A percentile compares a stretch with the other conserved stretches of the same genome.
These are phyloP conservation scores for Saturnispora dispora DNA, from an alignment of 805 yeast species.

Conservation along the genomic window DNA sequence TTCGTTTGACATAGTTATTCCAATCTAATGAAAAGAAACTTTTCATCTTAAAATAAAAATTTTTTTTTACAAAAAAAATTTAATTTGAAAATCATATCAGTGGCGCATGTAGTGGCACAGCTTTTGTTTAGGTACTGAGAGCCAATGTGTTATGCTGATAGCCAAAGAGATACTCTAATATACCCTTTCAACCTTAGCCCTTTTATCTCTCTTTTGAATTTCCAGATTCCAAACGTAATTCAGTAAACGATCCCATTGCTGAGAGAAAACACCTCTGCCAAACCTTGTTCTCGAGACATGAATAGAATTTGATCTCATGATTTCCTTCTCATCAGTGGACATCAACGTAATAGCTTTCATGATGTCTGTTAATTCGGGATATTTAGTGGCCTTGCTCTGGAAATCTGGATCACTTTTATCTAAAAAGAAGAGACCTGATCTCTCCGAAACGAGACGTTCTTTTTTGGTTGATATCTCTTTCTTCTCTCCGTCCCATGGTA, in stretches of 20 bases:
- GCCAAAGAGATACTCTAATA: slow-evolving; percentile 13
- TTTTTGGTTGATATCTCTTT: slow-evolving; percentile 16
- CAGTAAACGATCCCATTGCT: slow-evolving; percentile 17
- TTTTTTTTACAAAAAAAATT: background rate
- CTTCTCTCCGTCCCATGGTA: slow-evolving; percentile 35
- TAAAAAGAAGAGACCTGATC: slow-evolving; percentile 75
- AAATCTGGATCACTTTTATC: slow-evolving; percentile 63
- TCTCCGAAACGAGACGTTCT: slow-evolving; percentile 17
- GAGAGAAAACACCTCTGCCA: slow-evolving; percentile 19
- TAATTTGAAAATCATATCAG: background rate
- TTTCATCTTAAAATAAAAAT: background rate
- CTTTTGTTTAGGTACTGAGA: background rate
- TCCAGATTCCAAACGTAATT: slow-evolving; percentile 9
- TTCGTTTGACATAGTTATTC: slow-evolving; percentile 16
- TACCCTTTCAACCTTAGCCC: slow-evolving; percentile 26
- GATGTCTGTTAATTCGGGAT: slow-evolving; percentile 36
- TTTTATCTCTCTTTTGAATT: slow-evolving; percentile 17
- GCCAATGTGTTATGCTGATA: background rate
- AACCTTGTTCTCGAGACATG: slow-evolving; percentile 21
- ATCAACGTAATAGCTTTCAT: slow-evolving; percentile 30
- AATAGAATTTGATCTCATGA: slow-evolving; percentile 18
- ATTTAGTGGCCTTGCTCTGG: slow-evolving; percentile 11
- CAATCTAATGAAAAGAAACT: background rate
- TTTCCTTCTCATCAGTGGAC: slow-evolving; percentile 8
- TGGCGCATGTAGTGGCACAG: background rate